Conservation (phyloP, 2,329 filamentous ascomycete species). For the Emergomyces africanus region DNA sequence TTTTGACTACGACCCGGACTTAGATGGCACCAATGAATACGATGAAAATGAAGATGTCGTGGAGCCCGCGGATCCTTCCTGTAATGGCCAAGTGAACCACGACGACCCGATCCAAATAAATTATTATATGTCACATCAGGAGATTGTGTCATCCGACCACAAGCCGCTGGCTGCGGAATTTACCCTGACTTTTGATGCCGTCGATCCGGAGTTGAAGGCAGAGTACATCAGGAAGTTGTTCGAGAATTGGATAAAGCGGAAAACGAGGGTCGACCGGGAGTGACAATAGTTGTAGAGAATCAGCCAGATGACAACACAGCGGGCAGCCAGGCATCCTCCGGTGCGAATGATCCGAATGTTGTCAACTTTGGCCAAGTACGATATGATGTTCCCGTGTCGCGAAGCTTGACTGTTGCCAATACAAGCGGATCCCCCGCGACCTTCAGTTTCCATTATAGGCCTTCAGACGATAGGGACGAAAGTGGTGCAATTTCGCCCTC, state of each 20-base stretch:
- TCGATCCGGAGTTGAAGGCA: slow-evolving; percentile 76
- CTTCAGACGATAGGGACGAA: slow-evolving; percentile 37
- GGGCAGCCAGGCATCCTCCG: slow-evolving; percentile 27
- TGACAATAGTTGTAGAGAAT: slow-evolving; percentile 70
- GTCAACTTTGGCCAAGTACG: slow-evolving; percentile 68
- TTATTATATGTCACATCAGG: slow-evolving; percentile 77
- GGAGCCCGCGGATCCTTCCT: slow-evolving; percentile 22
- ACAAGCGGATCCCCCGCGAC: slow-evolving; percentile 71
- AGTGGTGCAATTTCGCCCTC: slow-evolving; percentile 34
- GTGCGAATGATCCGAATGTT: slow-evolving; percentile 34
- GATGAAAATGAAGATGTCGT: slow-evolving; percentile 43
- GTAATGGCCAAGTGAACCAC: slow-evolving; percentile 9
- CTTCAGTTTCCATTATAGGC: slow-evolving; percentile 67
- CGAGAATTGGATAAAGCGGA: slow-evolving; percentile 80
- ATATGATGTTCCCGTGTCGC: slow-evolving; percentile 53
- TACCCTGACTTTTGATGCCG: slow-evolving; percentile 70
- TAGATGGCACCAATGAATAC: slow-evolving; percentile 46
- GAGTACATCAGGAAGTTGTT: slow-evolving; percentile 74
- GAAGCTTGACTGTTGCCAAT: slow-evolving; percentile 75
- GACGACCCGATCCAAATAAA: slow-evolving; percentile 44
- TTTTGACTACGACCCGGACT: slow-evolving; percentile 81
- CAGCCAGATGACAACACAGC: slow-evolving; percentile 10
- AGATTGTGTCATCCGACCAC: slow-evolving; percentile 85
- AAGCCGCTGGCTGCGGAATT: slow-evolving; percentile 83
- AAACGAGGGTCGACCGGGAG: slow-evolving; percentile 72